Base-by-base conservation (phyloP, 148 eudicot species). In the Chenopodium berlandieri region DNA sequence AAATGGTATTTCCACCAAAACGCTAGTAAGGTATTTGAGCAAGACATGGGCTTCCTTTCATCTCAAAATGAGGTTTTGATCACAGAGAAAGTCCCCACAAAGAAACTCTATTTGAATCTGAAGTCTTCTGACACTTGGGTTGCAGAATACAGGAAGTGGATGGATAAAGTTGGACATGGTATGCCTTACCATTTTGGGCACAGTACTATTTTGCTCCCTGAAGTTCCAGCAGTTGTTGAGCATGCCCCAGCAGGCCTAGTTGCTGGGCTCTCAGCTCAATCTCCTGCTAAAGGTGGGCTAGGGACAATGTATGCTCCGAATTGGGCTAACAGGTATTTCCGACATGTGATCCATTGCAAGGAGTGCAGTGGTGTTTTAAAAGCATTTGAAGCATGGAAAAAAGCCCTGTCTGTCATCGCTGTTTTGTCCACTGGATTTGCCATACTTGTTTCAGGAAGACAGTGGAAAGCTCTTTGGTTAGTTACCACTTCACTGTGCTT, bases 151-250 rank as follows among this genome's bases (percentile, higher is more conserved):
- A 84, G 99, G 79, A 96, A 90, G 79, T 96, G 99, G 99, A 96
- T 92, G 98, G 99, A 96, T 83, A 96, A 92, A 90, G 98, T 90
- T 25, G 99, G 99, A 71, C 94, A 96, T 74, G 99, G 99, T 12
- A 96, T 96, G 99, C 99, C 99, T n/a, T 96, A 96, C 79, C 89
- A 96, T 86, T 92, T 96, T 22, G 99, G 99, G 19, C 97, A 94
- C 84, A 87, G 75, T 82, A 90, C 98, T 10, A 83, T 96, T 77
- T 90, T 90, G 19, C 85, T 89, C 2, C 98, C 98, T 19, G 79
- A 84, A 72, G 82, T 76, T 50, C 91, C 98, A 4, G 99, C 99
- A 9, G 98, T 96, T 46, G 89, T 94, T 9, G 99, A 96, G 81
- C 98, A 96, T 46, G 97, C 99, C 13, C 99, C 99, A 9, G 99